A percentile compares a stretch with the other conserved stretches of the same genome.
Evolutionary conservation across 257 asterid species (phyloP).

Genomic region (Przewalskia tangutica): DNA sequence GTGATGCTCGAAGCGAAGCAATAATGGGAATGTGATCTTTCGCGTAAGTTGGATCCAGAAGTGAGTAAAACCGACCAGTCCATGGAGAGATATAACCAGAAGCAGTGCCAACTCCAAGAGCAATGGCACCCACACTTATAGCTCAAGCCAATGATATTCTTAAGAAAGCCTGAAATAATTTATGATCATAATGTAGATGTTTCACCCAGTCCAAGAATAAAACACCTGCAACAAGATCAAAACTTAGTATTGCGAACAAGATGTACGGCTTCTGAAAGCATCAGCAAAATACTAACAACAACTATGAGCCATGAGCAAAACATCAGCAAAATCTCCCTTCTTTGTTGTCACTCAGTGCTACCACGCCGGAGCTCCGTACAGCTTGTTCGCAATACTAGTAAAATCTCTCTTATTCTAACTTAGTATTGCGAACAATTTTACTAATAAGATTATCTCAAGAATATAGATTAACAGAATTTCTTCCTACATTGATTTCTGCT

Average conservation of each 20-base stretch:
- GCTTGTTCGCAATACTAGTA: too few species aligned
- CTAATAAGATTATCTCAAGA: too few species aligned
- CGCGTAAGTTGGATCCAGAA: conserved; percentile 94
- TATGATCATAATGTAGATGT: conserved; percentile 68
- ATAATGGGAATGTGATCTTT: conserved; percentile 97
- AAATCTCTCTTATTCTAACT: too few species aligned
- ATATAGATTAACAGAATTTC: too few species aligned
- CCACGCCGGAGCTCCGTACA: too few species aligned
- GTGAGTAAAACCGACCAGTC: conserved; percentile 98
- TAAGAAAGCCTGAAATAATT: conserved; percentile 79
- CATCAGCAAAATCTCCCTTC: too few species aligned
- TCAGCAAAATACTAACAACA: not conserved
- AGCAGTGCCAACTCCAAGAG: conserved; percentile 94
- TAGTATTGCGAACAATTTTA: too few species aligned
- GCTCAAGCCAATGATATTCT: conserved; percentile 79
- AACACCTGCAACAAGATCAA: conserved; percentile 58
- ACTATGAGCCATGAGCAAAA: not conserved
- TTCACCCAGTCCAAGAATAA: conserved; percentile 93
- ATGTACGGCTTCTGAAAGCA: not conserved
- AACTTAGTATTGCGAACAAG: conserved; percentile 5
- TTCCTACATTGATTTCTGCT: too few species aligned
- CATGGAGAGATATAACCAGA: conserved; percentile 97
- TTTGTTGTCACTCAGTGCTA: too few species aligned
- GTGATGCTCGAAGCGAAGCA: conserved; percentile 99
- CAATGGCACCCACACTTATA: conserved; percentile 66